phyloP scores from a whole-genome alignment of 768 basidiomycete genomes.

The Psilocybe sp. region DNA sequence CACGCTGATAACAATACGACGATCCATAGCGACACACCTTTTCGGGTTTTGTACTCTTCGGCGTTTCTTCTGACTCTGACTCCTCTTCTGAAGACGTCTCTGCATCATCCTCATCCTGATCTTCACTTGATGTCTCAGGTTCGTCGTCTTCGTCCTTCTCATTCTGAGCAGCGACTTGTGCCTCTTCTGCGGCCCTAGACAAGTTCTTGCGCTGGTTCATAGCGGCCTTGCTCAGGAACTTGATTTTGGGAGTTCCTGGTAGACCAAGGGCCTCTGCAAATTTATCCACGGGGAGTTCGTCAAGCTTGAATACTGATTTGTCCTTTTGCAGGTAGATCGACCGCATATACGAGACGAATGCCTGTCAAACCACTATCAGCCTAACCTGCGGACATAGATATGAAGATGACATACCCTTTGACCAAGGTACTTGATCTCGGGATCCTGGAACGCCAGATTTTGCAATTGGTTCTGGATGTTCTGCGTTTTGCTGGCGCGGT shows the following conservation, averaged over 20 bases:
- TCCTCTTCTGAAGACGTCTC: slow-evolving; percentile 23
- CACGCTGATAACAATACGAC: not conserved
- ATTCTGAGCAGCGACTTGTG: slow-evolving; percentile 25
- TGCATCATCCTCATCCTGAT: slow-evolving; percentile 15
- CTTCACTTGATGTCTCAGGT: slow-evolving; percentile 12
- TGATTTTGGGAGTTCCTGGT: slow-evolving; percentile 94
- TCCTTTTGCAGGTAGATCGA: slow-evolving; percentile 92
- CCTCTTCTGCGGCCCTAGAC: slow-evolving; percentile 41
- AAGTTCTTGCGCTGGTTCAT: slow-evolving; percentile 79
- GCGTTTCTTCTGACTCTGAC: slow-evolving; percentile 17
- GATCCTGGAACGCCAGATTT: slow-evolving; percentile 89
- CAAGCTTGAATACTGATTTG: slow-evolving; percentile 87
- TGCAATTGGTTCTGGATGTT: slow-evolving; percentile 87
- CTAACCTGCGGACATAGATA: not conserved
- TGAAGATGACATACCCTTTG: slow-evolving; percentile 64
- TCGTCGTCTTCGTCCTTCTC: slow-evolving; percentile 14
- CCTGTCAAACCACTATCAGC: slow-evolving; percentile 42
- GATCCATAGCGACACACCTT: slow-evolving; percentile 35
- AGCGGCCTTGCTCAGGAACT: slow-evolving; percentile 67
- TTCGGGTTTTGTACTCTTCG: slow-evolving; percentile 22
- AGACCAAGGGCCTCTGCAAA: slow-evolving; percentile 90
- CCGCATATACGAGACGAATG: slow-evolving; percentile 93
- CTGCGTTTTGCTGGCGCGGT: slow-evolving; percentile 82
- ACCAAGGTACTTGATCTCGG: slow-evolving; percentile 95
- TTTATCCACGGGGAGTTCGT: slow-evolving; percentile 74